Percentiles rank a stretch among this genome's conserved stretches.
Evolutionary conservation across 1,284 basidiomycete species (phyloP).

Genomic region (Takashimella koratensis): DNA sequence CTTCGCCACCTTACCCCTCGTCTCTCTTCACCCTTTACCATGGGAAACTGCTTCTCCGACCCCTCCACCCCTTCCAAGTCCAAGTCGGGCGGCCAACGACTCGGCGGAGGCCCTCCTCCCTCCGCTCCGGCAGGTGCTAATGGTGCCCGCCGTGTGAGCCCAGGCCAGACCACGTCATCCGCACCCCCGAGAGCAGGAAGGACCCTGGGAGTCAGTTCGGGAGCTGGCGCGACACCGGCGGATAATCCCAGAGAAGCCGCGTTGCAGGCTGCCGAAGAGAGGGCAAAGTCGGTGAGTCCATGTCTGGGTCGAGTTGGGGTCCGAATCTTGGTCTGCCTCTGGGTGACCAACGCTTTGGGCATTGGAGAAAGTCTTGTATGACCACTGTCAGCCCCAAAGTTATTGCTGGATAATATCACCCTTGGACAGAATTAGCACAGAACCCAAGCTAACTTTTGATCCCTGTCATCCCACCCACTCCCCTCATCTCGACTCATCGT

Average conservation of each 20-base stretch:
- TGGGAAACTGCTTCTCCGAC: slow-evolving; percentile 50
- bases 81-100: slow-evolving; percentile 33
- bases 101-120: slow-evolving; percentile 31
- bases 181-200: slow-evolving; percentile 1
- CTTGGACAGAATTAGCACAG: too few species aligned
- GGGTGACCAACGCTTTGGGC: too few species aligned
- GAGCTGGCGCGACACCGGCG: background rate
- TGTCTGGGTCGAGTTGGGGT: background rate
- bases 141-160: background rate
- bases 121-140: slow-evolving; percentile 3
- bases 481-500: background rate
- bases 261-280: slow-evolving; percentile 42
- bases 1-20: background rate
- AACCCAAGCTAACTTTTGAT: background rate
- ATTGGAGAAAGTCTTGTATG: too few species aligned
- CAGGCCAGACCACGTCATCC: background rate
- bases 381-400: too few species aligned
- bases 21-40: too few species aligned
- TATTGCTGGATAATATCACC: too few species aligned
- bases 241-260: slow-evolving; percentile 40
- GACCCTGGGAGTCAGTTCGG: slow-evolving; percentile 19
- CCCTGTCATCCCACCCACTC: background rate
- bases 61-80: slow-evolving; percentile 27
- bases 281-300: slow-evolving; percentile 42
- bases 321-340: too few species aligned